A percentile compares a stretch with the other conserved stretches of the same genome.
Conservation (phyloP, 2,329 filamentous ascomycete genomes). For the Calcarisporium arbuscula region DNA sequence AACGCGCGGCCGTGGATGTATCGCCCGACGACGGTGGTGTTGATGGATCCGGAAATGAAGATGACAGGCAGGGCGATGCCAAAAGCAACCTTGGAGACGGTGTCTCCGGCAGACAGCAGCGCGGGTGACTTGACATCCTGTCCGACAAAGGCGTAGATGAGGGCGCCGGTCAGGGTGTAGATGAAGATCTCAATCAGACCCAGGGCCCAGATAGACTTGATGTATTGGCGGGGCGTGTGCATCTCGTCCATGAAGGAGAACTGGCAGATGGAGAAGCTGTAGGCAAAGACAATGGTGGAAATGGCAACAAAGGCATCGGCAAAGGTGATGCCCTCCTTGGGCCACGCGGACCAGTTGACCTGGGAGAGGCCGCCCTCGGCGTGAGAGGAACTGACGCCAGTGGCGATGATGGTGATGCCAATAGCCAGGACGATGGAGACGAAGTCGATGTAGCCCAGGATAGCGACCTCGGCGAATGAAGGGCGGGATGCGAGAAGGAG, state of each 20-base stretch:
- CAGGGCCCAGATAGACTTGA: slow-evolving; percentile 53
- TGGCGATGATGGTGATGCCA: slow-evolving; percentile 59
- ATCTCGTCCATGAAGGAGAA: slow-evolving; percentile 50
- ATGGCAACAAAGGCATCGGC: slow-evolving; percentile 53
- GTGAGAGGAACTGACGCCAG: slow-evolving; percentile 40
- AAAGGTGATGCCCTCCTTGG: slow-evolving; percentile 38
- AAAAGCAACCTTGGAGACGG: slow-evolving; percentile 61
- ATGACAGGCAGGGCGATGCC: slow-evolving; percentile 67
- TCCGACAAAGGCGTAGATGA: slow-evolving; percentile 66
- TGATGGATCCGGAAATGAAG: slow-evolving; percentile 67
- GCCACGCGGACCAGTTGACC: slow-evolving; percentile 39
- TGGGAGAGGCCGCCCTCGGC: slow-evolving; percentile 23
- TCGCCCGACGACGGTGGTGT: slow-evolving; percentile 42
- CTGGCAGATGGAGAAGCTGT: slow-evolving; percentile 48
- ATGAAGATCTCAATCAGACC: slow-evolving; percentile 56
- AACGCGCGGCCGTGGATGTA: slow-evolving; percentile 41
- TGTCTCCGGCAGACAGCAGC: slow-evolving; percentile 54
- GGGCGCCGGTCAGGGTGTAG: slow-evolving; percentile 59
- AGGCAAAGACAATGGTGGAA: slow-evolving; percentile 66
- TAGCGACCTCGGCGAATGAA: slow-evolving; percentile 41
- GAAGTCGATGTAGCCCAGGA: slow-evolving; percentile 50
- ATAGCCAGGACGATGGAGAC: slow-evolving; percentile 58
- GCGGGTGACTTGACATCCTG: slow-evolving; percentile 58
- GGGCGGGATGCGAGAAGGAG: slow-evolving; percentile 40
- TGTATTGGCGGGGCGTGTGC: slow-evolving; percentile 40